A percentile compares a stretch with the other conserved stretches of the same genome.
These are phyloP conservation scores for Spirogloea muscicola DNA, from an alignment of 139 green algal genomes.

Conservation along the genomic window DNA sequence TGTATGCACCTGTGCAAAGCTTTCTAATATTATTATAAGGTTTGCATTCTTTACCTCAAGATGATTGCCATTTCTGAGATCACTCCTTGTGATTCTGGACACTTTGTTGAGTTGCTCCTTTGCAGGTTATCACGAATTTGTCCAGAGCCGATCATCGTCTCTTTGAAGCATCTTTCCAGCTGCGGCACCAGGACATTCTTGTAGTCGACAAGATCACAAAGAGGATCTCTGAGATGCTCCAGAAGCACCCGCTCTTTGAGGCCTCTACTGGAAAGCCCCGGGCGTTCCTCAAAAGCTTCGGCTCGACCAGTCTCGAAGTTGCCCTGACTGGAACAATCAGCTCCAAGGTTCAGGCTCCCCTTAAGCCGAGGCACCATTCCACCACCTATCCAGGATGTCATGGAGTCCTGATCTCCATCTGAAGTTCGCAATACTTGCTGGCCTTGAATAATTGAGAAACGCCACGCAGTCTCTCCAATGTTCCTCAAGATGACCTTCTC, in stretches of 20 bases:
- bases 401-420: no score
- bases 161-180: conserved; percentile 28
- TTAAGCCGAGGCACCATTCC: no score
- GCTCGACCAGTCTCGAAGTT: background rate
- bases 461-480: no score
- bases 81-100: no score
- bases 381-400: background rate
- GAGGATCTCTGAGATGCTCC: background rate
- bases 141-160: conserved; percentile 7
- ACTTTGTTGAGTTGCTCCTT: no score
- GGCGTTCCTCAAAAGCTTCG: conserved; percentile 9
- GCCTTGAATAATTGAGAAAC: no score
- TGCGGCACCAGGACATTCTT: conserved; percentile 29
- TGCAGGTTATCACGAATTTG: conserved; percentile 31
- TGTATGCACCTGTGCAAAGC: no score
- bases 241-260: conserved; percentile 6
- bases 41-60: no score
- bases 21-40: no score
- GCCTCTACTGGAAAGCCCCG: background rate
- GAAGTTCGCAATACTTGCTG: no score
- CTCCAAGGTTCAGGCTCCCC: conserved; percentile 8
- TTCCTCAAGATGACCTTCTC: background rate
- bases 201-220: conserved; percentile 7
- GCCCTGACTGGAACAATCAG: background rate
- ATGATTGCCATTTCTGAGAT: no score